Percentiles rank a stretch among this genome's conserved stretches.
These are phyloP conservation scores for Bonia amplexicaulis DNA, from an alignment of 176 grass and related monocot species.

Conservation along the genomic window DNA sequence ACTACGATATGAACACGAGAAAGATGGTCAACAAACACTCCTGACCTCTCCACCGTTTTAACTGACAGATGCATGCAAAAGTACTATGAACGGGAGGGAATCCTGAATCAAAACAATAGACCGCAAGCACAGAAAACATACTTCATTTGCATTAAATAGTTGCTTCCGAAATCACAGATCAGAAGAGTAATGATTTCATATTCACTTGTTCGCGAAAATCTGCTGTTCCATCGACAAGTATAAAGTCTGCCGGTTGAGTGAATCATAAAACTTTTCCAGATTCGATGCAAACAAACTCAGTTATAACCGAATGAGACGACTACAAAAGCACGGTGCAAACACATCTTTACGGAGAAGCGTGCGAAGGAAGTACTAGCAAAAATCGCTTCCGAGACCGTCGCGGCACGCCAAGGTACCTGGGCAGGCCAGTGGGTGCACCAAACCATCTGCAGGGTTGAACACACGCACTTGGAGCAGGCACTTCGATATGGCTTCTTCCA, in stretches of 20 bases:
- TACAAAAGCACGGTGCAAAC: neutral
- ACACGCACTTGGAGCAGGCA: neutral
- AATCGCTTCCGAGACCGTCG: too few species aligned
- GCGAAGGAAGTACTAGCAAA: slow-evolving; percentile 3
- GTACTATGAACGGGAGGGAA: neutral
- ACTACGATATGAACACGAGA: neutral
- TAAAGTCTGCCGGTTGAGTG: neutral
- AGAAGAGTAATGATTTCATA: neutral
- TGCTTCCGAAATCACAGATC: neutral
- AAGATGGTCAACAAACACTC: slow-evolving; percentile 24
- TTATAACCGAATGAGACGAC: neutral
- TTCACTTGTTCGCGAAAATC: neutral
- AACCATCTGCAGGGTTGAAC: slow-evolving; percentile 43
- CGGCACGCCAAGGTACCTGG: neutral
- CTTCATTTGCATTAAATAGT: neutral
- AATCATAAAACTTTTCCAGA: neutral
- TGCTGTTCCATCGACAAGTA: neutral
- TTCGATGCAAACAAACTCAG: neutral
- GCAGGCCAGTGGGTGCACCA: slow-evolving; percentile 67
- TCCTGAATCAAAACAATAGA: neutral
- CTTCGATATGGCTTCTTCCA: neutral
- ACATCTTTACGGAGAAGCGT: neutral
- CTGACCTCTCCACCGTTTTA: neutral
- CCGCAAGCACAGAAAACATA: neutral
- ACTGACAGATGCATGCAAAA: neutral